A percentile compares a stretch with the other conserved stretches of the same genome.
These are phyloP conservation scores for Kodamaea kaohsiungensis DNA, from an alignment of 805 yeast genomes.

Conservation along the genomic window DNA sequence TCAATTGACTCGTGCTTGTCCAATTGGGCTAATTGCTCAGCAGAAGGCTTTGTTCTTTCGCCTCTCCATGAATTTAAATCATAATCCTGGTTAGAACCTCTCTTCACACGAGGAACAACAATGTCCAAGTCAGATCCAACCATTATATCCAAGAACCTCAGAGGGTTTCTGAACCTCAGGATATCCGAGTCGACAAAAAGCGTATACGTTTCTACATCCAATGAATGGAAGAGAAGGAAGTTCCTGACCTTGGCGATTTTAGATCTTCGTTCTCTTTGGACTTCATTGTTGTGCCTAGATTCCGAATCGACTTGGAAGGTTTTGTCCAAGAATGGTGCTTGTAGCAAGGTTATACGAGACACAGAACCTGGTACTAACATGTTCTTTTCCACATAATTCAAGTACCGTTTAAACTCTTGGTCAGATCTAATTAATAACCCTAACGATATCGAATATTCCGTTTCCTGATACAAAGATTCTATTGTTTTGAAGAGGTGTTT, in stretches of 20 bases:
- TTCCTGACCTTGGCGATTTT: conserved; percentile 39
- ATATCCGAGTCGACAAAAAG: conserved; percentile 42
- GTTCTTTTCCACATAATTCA: conserved; percentile 15
- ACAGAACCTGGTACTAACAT: not conserved
- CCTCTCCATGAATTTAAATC: conserved; percentile 46
- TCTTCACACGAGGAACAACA: conserved; percentile 36
- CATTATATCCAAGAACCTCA: conserved; percentile 26
- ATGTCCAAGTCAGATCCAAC: conserved; percentile 32
- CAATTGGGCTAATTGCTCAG: conserved; percentile 26
- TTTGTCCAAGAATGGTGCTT: conserved; percentile 37
- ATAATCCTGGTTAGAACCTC: conserved; percentile 28
- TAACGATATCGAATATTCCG: conserved; percentile 15
- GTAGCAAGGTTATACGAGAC: conserved; percentile 24
- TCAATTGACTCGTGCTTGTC: conserved; percentile 27
- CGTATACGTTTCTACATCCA: conserved; percentile 32
- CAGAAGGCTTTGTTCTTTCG: conserved; percentile 31
- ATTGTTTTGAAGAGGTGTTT: conserved; percentile 34
- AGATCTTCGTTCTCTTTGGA: conserved; percentile 38
- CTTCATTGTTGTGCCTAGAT: conserved; percentile 25
- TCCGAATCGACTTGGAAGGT: conserved; percentile 17
- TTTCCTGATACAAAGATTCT: conserved; percentile 16
- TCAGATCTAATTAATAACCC: conserved; percentile 35
- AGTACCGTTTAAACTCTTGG: conserved; percentile 24
- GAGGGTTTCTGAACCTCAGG: conserved; percentile 19
- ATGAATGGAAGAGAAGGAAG: conserved; percentile 29